These are phyloP conservation scores for Centrapalus pauciflorus DNA, from an alignment of 129 eudicot species.

Conservation along the genomic window DNA sequence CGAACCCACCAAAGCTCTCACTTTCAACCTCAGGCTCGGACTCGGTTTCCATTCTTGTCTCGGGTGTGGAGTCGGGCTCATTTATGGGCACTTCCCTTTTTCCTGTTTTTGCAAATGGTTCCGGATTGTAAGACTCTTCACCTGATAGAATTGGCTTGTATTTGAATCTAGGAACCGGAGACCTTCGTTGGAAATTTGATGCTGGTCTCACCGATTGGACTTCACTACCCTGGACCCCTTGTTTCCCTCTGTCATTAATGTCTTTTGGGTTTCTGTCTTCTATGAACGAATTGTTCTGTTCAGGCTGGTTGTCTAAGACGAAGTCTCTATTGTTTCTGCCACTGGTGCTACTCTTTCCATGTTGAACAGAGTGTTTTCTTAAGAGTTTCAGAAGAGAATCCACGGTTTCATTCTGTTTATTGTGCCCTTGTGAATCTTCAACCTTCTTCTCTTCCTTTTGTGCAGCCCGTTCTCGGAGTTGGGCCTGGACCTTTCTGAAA, in stretches of 20 bases:
- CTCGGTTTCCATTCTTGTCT: constrained; percentile 14
- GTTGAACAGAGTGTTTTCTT: constrained; percentile 68
- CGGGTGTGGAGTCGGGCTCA: constrained; percentile 29
- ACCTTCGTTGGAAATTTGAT: constrained; percentile 71
- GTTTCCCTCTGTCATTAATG: constrained; percentile 23
- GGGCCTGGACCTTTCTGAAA: constrained; percentile 75
- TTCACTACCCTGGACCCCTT: constrained; percentile 28
- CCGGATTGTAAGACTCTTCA: constrained; percentile 28
- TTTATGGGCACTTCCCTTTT: constrained; percentile 19
- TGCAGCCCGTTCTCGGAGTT: constrained; percentile 71
- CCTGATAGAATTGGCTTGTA: constrained; percentile 42
- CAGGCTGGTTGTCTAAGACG: constrained; percentile 35
- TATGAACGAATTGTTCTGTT: constrained; percentile 17
- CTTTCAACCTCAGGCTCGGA: constrained; percentile 32
- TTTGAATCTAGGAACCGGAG: constrained; percentile 68
- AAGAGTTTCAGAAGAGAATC: constrained; percentile 75
- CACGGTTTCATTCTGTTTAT: constrained; percentile 66
- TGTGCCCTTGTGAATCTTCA: constrained; percentile 53
- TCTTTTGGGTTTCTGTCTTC: constrained; percentile 32
- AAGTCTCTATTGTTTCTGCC: constrained; percentile 38
- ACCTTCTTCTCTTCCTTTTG: constrained; percentile 63
- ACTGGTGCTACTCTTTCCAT: constrained; percentile 46
- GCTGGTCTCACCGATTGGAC: constrained; percentile 48
- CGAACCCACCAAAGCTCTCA: constrained; percentile 31
- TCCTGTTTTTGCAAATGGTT: background rate